A percentile compares a stretch with the other conserved stretches of the same genome.
Evolutionary conservation across 495 filamentous ascomycete genomes (phyloP).

Genomic region (Xylaria cubensis): DNA sequence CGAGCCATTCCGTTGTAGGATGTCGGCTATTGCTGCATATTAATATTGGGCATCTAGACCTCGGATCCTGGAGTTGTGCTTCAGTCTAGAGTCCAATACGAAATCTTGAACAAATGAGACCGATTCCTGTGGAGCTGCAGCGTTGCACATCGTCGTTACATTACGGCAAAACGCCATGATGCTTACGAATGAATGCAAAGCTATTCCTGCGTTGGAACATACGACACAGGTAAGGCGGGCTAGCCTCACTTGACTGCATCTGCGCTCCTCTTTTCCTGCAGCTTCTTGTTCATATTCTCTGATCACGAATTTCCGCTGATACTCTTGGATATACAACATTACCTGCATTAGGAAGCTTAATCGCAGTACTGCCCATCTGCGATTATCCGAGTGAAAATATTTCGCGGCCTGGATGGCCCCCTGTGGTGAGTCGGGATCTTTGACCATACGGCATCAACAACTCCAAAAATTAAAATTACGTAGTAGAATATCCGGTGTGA

Average conservation of each 20-base stretch:
- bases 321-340: constrained; percentile 9
- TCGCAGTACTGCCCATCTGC: background rate
- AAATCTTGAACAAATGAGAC: constrained; percentile 13
- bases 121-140: background rate
- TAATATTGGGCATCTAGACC: constrained; percentile 25
- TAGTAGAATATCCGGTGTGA: too few relatives aligned
- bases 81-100: background rate
- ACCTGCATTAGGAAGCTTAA: background rate
- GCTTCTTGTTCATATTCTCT: background rate
- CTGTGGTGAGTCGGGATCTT: background rate
- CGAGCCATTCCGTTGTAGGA: constrained; percentile 17
- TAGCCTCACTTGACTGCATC: background rate
- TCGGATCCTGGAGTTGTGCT: background rate
- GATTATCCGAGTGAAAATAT: background rate
- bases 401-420: background rate
- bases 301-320: background rate
- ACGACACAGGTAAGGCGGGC: background rate
- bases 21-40: constrained; percentile 22
- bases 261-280: background rate
- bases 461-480: too few relatives aligned
- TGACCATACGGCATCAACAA: too few relatives aligned
- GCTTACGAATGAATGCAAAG: constrained; percentile 3
- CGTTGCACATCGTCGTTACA: constrained; percentile 20
- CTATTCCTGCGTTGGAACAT: background rate
- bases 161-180: constrained; percentile 8